phyloP scores from a whole-genome alignment of 768 basidiomycete species.

The Kockovaella imperatae region DNA sequence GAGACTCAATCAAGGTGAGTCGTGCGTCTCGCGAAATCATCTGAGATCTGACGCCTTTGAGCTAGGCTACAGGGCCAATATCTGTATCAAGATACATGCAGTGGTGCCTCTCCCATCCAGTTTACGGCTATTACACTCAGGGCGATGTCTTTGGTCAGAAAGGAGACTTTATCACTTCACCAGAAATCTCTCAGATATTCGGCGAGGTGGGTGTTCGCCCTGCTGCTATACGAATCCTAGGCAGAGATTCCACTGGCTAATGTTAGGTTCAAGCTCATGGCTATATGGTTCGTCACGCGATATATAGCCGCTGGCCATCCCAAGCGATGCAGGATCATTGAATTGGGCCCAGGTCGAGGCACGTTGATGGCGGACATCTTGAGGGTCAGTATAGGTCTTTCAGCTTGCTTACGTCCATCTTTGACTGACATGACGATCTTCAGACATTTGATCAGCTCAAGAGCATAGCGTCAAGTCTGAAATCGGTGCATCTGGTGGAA shows the following conservation, averaged over 20 bases:
- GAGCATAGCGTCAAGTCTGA: conserved; percentile 36
- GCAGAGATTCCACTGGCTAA: neutral
- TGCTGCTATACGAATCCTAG: neutral
- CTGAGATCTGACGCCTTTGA: neutral
- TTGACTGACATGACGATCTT: neutral
- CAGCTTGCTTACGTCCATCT: neutral
- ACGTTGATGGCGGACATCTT: conserved; percentile 85
- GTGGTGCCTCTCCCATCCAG: conserved; percentile 79
- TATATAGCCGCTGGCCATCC: conserved; percentile 57
- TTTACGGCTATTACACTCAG: conserved; percentile 80
- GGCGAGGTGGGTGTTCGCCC: conserved; percentile 65
- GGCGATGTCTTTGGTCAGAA: conserved; percentile 70
- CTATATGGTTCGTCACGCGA: conserved; percentile 73
- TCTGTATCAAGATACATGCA: conserved; percentile 86
- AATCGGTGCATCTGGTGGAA: conserved; percentile 69
- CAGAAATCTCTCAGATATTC: conserved; percentile 92
- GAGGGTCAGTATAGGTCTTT: conserved; percentile 52
- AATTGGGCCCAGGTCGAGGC: conserved; percentile 88
- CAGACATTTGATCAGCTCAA: conserved; percentile 36
- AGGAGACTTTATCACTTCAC: conserved; percentile 94
- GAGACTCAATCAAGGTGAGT: conserved; percentile 64
- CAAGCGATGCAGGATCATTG: conserved; percentile 61
- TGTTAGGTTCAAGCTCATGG: conserved; percentile 59
- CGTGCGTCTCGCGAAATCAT: neutral
- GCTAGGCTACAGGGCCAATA: conserved; percentile 77